Evolutionary conservation across 1,284 basidiomycete genomes (phyloP), one percentile per base, ranked within the genome.

Genomic region (Singerocomus inundabilis): DNA sequence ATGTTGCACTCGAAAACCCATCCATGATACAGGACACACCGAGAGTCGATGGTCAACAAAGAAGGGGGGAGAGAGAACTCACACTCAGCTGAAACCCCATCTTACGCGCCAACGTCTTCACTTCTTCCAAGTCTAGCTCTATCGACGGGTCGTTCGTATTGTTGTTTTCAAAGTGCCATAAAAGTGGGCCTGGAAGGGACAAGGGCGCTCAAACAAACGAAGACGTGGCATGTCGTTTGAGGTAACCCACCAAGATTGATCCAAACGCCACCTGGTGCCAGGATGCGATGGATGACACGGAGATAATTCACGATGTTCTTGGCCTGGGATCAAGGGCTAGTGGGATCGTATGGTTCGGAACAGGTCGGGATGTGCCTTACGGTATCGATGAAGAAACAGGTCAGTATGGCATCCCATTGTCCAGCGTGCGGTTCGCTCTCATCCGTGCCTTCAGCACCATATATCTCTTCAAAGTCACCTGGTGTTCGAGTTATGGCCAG

Each of bases 361-460:
- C 5, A 31, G 7, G 8, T 28, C 3, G 6, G 18, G 13, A 24
- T 5, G 11, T 7, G 9, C 4, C 80, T 58, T 54, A 88, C 92
- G 6, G 95, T 98, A 64, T 99, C 96, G 56, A 99, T 89, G 73
- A 99, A 99, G 78, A 98, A 99, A 68, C 93, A 98, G 0, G 96
- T 99, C 53, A 97, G 70, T 11, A 99, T 80, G 0, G 88, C 90
- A 58, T 95, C 84, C 92, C 93, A 99, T 55, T 84, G 70, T 13
- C 84, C 88, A 16, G 78, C 69, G 46, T 93, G 89, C 8, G 83
- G 79, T 55, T 84, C 84, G 25, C 70, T 69, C n/a, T 74, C 70
- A 11, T 65, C 73, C 15, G 48, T 65, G 9, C 75, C 66, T 25
- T 77, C 74, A 9, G 72, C 71, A 1, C 89, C 89, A 61, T 96